Base-by-base conservation (phyloP, 2,329 filamentous ascomycete genomes). In the Diaporthe aspalathi region DNA sequence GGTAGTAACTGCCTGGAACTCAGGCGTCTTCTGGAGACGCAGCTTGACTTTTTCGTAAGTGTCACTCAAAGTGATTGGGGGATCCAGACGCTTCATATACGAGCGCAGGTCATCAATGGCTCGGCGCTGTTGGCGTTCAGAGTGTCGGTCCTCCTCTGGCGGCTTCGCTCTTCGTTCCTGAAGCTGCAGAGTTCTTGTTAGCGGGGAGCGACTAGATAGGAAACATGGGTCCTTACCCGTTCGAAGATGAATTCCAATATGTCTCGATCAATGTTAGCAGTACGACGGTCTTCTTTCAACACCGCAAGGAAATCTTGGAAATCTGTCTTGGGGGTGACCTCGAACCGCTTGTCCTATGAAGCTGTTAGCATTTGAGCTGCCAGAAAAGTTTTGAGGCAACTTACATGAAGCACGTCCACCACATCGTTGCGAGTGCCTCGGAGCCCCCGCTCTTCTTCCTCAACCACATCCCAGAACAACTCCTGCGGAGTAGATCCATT, bases 401-500 rank as follows among this genome's bases (percentile, higher is more conserved):
- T 85, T 82, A 96, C 94, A 86, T 97, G 93, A 76, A 97, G 87
- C 75, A 96, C 94, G 82, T 97, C 94, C 74, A 96, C 85, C 49
- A 97, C 93, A 78, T 94, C 91, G 79, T 96, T 97, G 73, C 94
- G 88, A 62, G 92, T 91, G 63, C 90, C 91, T 73, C 95, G 92
- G 60, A 98, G 85, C n/a, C 92, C 91, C 71, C 93, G 90, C 78
- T 99, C 95, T 80, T 98, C 94, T 80, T 97, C 94, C 80, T 98
- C 96, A 32, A 98, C 88, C 60, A 95, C 86, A 80, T 99, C 96
- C 94, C 95, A 98, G 84, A 99, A 98, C 8, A 99, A 86, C 77
- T 98, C 94, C 74, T 97, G 87, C 17, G 96, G 94, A 5, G 90
- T 93, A 5, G 95, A 97, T 70, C 95, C 95, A 71, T 89, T 83